phyloP scores from a whole-genome alignment of 1,139 yeast genomes.

The Hansenula sp. region DNA sequence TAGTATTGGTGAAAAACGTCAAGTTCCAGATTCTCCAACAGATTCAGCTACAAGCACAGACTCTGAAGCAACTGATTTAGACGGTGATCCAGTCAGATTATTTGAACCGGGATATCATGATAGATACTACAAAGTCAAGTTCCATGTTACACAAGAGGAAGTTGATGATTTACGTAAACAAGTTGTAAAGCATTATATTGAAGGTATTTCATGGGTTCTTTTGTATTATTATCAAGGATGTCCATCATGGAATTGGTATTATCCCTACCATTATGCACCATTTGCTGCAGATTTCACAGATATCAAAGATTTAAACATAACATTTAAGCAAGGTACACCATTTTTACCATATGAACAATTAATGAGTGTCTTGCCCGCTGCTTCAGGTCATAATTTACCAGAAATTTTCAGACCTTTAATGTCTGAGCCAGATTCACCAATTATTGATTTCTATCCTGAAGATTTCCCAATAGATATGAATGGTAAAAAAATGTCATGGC shows the following conservation, averaged over 20 bases:
- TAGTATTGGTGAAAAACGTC: slow-evolving; percentile 10
- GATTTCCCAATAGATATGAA: slow-evolving; percentile 91
- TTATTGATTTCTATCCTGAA: slow-evolving; percentile 87
- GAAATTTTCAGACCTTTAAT: slow-evolving; percentile 77
- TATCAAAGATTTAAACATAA: slow-evolving; percentile 53
- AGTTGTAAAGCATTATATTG: slow-evolving; percentile 73
- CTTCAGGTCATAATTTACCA: slow-evolving; percentile 90
- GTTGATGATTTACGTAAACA: slow-evolving; percentile 49
- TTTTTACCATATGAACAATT: slow-evolving; percentile 93
- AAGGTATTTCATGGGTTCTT: slow-evolving; percentile 95
- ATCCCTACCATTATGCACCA: slow-evolving; percentile 97
- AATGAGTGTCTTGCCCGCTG: slow-evolving; percentile 97
- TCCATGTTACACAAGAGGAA: slow-evolving; percentile 53
- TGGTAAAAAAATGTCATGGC: slow-evolving; percentile 94
- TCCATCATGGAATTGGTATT: slow-evolving; percentile 98
- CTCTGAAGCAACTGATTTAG: slow-evolving; percentile 25
- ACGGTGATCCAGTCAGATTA: slow-evolving; percentile 59
- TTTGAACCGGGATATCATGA: slow-evolving; percentile 87
- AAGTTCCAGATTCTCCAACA: slow-evolving; percentile 15
- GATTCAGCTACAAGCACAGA: slow-evolving; percentile 16
- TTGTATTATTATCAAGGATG: slow-evolving; percentile 95
- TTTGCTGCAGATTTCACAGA: slow-evolving; percentile 83
- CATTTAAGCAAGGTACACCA: slow-evolving; percentile 71
- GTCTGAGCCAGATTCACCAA: slow-evolving; percentile 77
- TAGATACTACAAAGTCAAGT: slow-evolving; percentile 77